Evolutionary conservation across 176 grass and related monocot genomes (phyloP).

Genomic region (Ananas comosus): DNA sequence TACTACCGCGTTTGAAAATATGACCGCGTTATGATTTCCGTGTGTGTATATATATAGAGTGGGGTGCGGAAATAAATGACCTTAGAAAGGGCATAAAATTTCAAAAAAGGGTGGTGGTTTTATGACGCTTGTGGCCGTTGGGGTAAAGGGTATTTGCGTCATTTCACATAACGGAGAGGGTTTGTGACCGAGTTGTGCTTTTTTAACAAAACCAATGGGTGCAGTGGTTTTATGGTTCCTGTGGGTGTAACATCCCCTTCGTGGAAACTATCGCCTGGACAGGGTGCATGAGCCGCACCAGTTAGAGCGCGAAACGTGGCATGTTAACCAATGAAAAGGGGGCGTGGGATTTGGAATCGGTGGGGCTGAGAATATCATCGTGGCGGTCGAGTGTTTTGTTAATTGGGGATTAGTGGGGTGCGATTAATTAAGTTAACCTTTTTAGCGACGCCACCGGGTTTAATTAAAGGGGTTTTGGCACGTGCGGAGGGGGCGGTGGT

Average conservation of each 20-base stretch:
- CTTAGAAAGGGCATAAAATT: neutral
- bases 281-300: no score
- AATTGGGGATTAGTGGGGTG: neutral
- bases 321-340: no score
- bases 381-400: neutral
- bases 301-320: no score
- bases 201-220: conserved; percentile 36
- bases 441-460: neutral
- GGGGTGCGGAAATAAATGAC: neutral
- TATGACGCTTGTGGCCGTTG: neutral
- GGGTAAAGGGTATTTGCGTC: neutral
- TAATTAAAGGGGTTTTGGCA: neutral
- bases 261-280: no score
- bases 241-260: conserved; percentile 15
- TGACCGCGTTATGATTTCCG: no score
- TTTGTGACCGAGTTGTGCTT: neutral
- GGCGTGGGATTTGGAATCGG: neutral
- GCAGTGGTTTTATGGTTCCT: conserved; percentile 39
- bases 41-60: neutral
- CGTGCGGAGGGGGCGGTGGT: neutral
- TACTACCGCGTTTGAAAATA: no score
- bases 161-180: neutral
- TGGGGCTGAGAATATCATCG: neutral
- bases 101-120: neutral
- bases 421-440: neutral